Base-by-base conservation (phyloP, 768 basidiomycete species). In the Suillus subalutaceus region DNA sequence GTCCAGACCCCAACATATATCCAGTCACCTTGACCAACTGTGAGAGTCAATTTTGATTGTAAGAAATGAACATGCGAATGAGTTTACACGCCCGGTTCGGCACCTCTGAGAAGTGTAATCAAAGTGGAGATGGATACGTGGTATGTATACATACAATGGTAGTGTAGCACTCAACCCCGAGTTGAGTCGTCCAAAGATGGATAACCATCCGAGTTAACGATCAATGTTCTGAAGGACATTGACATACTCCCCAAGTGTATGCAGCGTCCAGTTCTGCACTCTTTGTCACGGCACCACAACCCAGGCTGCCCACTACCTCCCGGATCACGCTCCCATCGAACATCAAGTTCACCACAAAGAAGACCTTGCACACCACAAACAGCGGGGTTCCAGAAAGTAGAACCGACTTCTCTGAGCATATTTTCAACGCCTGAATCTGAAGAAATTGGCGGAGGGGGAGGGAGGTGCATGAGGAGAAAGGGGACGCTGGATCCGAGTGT, bases 401-500 rank as follows among this genome's bases (percentile, higher is more conserved):
- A 78, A 12, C 87, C 87, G 12, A 86, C 69, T 5, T 74, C 72
- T 16, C 67, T 65, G 10, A 70, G 43, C 9, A 67, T 59, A 30
- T 44, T 26, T 43, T 63, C 56, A 20, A 64, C 43, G 4, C 58
- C 53, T n/a, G 40, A 37, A 41, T 48, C 46, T 35, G 67, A 4
- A 4, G 53, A 55, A 64, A 9, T 83, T 2, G 26, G 7, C 3
- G 0, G 50, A 97, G 73, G 15, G 97, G 83, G 64, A n/a, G n/a
- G n/a, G n/a, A n/a, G n/a, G n/a, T n/a, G n/a, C n/a, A n/a, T n/a
- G n/a, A n/a, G n/a, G n/a, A 94, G 83, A 65, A 96, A 85, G 0
- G 96, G 96, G 16, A 94, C 83, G 0, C 85, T 82, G 0, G 93
- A 95, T 12, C 89, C 87, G 67, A 88, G 84, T 1, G 90, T 92